phyloP scores from a whole-genome alignment of 306 rosid species.

The Cicer yamashitae region DNA sequence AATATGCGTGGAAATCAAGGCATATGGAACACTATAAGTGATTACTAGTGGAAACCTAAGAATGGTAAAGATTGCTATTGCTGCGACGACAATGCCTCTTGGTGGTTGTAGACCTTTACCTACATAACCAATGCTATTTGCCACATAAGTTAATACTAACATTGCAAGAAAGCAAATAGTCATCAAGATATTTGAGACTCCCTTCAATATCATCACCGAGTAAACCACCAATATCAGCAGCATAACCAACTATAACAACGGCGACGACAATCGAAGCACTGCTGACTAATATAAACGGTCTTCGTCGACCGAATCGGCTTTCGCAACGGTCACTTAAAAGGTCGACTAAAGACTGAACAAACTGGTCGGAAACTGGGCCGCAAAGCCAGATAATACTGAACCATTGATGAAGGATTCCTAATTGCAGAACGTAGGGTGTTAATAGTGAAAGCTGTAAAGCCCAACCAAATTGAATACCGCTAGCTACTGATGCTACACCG shows the following conservation, averaged over 20 bases:
- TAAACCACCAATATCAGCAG: conserved; percentile 87
- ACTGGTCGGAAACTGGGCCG: conserved; percentile 84
- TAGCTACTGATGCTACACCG: conserved; percentile 81
- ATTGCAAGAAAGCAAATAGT: conserved; percentile 75
- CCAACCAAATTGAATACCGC: conserved; percentile 95
- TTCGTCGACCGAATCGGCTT: conserved; percentile 86
- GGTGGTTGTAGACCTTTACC: conserved; percentile 77
- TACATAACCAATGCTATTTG: conserved; percentile 55
- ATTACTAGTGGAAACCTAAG: conserved; percentile 93
- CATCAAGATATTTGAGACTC: conserved; percentile 72
- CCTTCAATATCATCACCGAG: conserved; percentile 68
- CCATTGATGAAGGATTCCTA: conserved; percentile 94
- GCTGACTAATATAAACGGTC: conserved; percentile 79
- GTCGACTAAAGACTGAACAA: conserved; percentile 88
- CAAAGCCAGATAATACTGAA: conserved; percentile 94
- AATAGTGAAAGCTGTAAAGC: conserved; percentile 79
- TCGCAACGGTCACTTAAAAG: conserved; percentile 70
- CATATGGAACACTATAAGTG: conserved; percentile 93
- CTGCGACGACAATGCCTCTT: conserved; percentile 71
- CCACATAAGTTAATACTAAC: conserved; percentile 74
- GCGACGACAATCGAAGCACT: conserved; percentile 60
- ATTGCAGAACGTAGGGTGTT: conserved; percentile 91
- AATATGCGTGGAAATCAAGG: conserved; percentile 74
- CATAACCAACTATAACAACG: conserved; percentile 68
- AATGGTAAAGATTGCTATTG: conserved; percentile 67